These are phyloP conservation scores for Suillus subluteus DNA, from an alignment of 768 basidiomycete genomes.

Conservation along the genomic window DNA sequence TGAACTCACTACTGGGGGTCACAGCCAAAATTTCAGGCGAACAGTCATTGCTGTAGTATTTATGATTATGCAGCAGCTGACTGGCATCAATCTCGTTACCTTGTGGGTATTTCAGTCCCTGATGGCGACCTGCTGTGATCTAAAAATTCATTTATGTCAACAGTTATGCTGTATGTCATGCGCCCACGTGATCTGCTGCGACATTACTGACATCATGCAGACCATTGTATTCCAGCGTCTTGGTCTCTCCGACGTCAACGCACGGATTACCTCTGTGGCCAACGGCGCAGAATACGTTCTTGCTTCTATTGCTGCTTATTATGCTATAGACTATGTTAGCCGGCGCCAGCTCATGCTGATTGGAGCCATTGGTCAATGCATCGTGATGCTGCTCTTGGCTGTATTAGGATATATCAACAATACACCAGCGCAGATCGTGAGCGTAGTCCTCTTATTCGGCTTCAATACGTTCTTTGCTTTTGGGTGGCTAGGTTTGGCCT, in stretches of 20 bases:
- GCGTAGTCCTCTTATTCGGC: constrained; percentile 31
- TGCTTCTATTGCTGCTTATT: constrained; percentile 53
- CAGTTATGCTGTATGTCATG: constrained; percentile 18
- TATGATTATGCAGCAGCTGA: constrained; percentile 39
- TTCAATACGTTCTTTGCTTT: constrained; percentile 42
- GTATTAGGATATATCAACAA: constrained; percentile 27
- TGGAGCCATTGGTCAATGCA: constrained; percentile 43
- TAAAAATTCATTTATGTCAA: background rate
- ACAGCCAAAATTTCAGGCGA: constrained; percentile 44
- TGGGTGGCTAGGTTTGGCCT: constrained; percentile 42
- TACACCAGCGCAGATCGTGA: constrained; percentile 26
- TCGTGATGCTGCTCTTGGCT: constrained; percentile 35
- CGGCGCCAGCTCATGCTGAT: constrained; percentile 48
- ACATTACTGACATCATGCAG: constrained; percentile 10
- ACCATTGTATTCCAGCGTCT: constrained; percentile 22
- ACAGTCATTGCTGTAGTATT: constrained; percentile 12
- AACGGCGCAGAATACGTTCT: constrained; percentile 46
- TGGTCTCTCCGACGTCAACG: constrained; percentile 28
- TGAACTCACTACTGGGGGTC: constrained; percentile 42
- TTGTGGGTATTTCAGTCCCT: constrained; percentile 17
- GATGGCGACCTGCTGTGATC: background rate
- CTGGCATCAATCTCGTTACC: constrained; percentile 35
- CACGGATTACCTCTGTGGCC: constrained; percentile 34
- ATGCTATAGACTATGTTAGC: constrained; percentile 51
- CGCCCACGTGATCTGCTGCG: background rate